Percentiles rank a stretch among this genome's conserved stretches.
Conservation (phyloP, 2,329 filamentous ascomycete genomes). For the Biscogniauxia marginata region DNA sequence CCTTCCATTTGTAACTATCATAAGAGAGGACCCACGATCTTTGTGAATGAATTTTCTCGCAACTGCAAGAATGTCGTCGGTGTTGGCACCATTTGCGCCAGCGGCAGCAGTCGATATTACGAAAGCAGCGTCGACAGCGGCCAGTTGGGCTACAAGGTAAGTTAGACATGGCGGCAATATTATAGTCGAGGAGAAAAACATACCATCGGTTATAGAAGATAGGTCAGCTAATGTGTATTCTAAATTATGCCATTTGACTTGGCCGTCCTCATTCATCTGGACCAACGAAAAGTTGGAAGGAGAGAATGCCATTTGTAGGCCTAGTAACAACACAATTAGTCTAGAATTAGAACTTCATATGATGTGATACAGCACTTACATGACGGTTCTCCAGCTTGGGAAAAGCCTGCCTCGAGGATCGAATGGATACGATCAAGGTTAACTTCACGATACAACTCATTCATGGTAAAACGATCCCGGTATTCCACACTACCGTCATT, state of each 20-base stretch:
- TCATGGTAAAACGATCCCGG: constrained; percentile 72
- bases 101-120: constrained; percentile 50
- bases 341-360: neutral
- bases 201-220: constrained; percentile 50
- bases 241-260: constrained; percentile 57
- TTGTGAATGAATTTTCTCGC: constrained; percentile 50
- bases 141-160: constrained; percentile 47
- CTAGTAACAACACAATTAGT: constrained; percentile 32
- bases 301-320: constrained; percentile 60
- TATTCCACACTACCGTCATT: constrained; percentile 82
- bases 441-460: constrained; percentile 62
- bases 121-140: constrained; percentile 61
- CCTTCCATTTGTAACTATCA: neutral
- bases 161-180: constrained; percentile 16
- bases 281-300: constrained; percentile 59
- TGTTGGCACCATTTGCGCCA: constrained; percentile 48
- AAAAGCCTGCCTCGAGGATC: constrained; percentile 75
- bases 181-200: constrained; percentile 13
- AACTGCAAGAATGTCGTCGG: constrained; percentile 71
- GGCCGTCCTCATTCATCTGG: constrained; percentile 57
- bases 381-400: constrained; percentile 63
- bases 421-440: constrained; percentile 66
- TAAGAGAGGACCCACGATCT: constrained; percentile 31
- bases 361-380: constrained; percentile 45
- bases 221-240: constrained; percentile 50